Percentiles rank a stretch among this genome's conserved stretches.
Evolutionary conservation across 1,284 basidiomycete genomes (phyloP).

Genomic region (Pisolithus thermaeus): DNA sequence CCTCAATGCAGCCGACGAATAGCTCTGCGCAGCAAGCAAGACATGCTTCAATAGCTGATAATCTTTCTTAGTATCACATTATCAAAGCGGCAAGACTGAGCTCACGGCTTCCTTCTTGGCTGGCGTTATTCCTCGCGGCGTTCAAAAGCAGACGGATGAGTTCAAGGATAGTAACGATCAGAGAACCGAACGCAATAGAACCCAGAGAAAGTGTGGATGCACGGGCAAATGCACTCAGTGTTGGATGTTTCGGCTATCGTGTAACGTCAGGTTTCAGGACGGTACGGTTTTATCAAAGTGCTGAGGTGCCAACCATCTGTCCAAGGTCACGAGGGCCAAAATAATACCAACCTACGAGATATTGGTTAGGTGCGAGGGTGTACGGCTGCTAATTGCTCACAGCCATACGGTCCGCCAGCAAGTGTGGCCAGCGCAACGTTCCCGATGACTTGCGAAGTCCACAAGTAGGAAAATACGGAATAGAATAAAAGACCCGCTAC

Average conservation of each 20-base stretch:
- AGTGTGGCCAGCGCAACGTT: slow-evolving; percentile 79
- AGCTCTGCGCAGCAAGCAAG: slow-evolving; percentile 80
- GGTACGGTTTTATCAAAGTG: background rate
- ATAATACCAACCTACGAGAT: slow-evolving; percentile 59
- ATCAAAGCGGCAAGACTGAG: slow-evolving; percentile 5
- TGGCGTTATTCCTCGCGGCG: slow-evolving; percentile 60
- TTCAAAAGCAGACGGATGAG: slow-evolving; percentile 65
- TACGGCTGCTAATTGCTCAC: slow-evolving; percentile 25
- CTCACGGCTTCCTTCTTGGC: slow-evolving; percentile 69
- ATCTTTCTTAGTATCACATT: background rate
- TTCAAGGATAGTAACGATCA: slow-evolving; percentile 86
- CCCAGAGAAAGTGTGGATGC: slow-evolving; percentile 85
- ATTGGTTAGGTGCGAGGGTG: background rate
- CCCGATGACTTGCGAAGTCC: slow-evolving; percentile 75
- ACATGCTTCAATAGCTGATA: slow-evolving; percentile 59
- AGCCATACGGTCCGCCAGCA: slow-evolving; percentile 64
- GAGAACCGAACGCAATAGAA: slow-evolving; percentile 84
- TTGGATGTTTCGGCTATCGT: slow-evolving; percentile 64
- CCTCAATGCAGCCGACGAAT: slow-evolving; percentile 70
- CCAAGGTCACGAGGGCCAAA: slow-evolving; percentile 60
- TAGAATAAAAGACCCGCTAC: slow-evolving; percentile 73
- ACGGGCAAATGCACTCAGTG: slow-evolving; percentile 66
- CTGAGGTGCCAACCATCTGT: slow-evolving; percentile 43
- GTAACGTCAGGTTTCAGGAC: background rate
- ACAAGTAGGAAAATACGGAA: slow-evolving; percentile 77